A percentile compares a stretch with the other conserved stretches of the same genome.
Evolutionary conservation across 2,329 filamentous ascomycete species (phyloP).

Genomic region (Fusarium mundagurra): DNA sequence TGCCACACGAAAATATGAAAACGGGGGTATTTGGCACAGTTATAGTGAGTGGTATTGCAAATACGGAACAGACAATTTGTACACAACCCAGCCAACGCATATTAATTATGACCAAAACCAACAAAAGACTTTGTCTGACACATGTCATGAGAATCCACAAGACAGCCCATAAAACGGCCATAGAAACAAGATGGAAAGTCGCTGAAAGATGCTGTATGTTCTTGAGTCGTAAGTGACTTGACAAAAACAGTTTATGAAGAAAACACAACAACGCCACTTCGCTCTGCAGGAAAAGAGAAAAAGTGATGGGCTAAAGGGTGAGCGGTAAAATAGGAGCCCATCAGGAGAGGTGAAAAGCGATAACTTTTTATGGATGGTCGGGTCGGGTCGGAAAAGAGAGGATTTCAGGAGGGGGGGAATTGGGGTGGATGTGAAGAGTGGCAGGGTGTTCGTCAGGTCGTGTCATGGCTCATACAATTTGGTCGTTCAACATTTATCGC

Average conservation of each 20-base stretch:
- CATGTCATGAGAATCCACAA: slow-evolving; percentile 11
- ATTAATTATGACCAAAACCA: slow-evolving; percentile 24
- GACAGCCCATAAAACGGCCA: not conserved
- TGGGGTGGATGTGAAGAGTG: slow-evolving; percentile 14
- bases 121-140: slow-evolving; percentile 17
- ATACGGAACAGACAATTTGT: slow-evolving; percentile 1
- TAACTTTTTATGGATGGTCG: slow-evolving; percentile 19
- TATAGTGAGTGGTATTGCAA: slow-evolving; percentile 18
- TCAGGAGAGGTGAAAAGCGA: slow-evolving; percentile 9
- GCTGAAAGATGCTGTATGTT: slow-evolving; percentile 17
- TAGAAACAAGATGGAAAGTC: slow-evolving; percentile 11
- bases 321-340: slow-evolving; percentile 7
- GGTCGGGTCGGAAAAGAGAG: not conserved
- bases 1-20: not conserved
- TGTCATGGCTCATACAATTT: slow-evolving; percentile 25
- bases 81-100: slow-evolving; percentile 9
- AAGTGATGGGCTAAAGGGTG: slow-evolving; percentile 17
- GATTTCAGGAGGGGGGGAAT: not conserved
- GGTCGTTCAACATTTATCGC: slow-evolving; percentile 10
- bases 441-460: slow-evolving; percentile 35
- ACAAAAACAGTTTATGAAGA: not conserved
- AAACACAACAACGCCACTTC: slow-evolving; percentile 39
- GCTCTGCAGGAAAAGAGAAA: slow-evolving; percentile 33
- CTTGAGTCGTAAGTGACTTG: slow-evolving; percentile 4
- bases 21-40: not conserved